A percentile compares a stretch with the other conserved stretches of the same genome.
Conservation (phyloP, 345 rosid genomes). For the Eutrema japonicum region DNA sequence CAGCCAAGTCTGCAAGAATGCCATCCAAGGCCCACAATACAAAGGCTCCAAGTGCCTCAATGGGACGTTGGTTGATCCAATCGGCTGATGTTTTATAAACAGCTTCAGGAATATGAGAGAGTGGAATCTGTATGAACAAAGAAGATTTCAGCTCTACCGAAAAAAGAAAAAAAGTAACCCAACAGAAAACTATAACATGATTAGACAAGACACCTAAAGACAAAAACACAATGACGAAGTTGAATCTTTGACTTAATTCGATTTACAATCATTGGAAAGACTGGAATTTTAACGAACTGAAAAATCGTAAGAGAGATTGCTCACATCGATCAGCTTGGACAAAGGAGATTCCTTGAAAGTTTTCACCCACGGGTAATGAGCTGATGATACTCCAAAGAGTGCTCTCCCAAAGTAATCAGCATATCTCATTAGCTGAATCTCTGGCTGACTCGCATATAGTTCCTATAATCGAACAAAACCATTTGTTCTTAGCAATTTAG, state of each 20-base stretch:
- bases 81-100: slow-evolving; percentile 67
- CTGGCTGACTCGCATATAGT: slow-evolving; percentile 53
- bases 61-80: slow-evolving; percentile 66
- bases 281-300: neutral
- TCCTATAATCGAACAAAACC: slow-evolving; percentile 38
- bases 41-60: slow-evolving; percentile 63
- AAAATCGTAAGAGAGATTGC: neutral
- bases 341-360: slow-evolving; percentile 57
- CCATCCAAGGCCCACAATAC: slow-evolving; percentile 65
- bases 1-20: slow-evolving; percentile 60
- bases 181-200: neutral
- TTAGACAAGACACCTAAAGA: neutral
- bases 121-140: slow-evolving; percentile 54
- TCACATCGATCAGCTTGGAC: slow-evolving; percentile 58
- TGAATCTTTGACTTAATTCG: neutral
- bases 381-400: slow-evolving; percentile 52
- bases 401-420: slow-evolving; percentile 71
- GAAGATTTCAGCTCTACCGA: slow-evolving; percentile 7
- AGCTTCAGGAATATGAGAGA: slow-evolving; percentile 59
- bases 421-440: slow-evolving; percentile 63
- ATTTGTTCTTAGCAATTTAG: neutral
- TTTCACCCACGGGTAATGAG: slow-evolving; percentile 68
- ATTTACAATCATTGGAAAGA: neutral
- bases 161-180: neutral
- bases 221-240: neutral